These are phyloP conservation scores for Bryum argenteum DNA, from an alignment of 225 moss, liverwort and hornwort genomes.

Conservation along the genomic window DNA sequence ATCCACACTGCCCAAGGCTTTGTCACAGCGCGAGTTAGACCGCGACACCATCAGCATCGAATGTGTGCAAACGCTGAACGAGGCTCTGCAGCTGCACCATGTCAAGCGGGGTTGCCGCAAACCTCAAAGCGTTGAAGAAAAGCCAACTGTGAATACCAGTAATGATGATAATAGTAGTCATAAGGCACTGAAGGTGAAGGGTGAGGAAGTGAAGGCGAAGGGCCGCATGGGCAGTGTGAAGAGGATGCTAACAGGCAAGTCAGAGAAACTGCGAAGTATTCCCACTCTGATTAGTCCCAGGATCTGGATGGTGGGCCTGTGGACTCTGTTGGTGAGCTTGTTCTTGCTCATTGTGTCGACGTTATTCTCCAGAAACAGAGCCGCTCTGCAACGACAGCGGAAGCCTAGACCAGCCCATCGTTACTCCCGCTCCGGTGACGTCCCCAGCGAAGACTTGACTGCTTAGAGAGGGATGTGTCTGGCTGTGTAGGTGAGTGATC, in stretches of 20 bases:
- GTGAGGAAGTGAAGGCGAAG: background rate
- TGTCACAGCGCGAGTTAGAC: slow-evolving; percentile 29
- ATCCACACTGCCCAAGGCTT: slow-evolving; percentile 34
- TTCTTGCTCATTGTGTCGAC: slow-evolving; percentile 60
- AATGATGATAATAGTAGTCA: too few relatives aligned
- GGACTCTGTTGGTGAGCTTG: slow-evolving; percentile 54
- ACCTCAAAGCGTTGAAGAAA: slow-evolving; percentile 21
- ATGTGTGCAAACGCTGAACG: slow-evolving; percentile 79
- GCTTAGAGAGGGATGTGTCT: slow-evolving; percentile 3
- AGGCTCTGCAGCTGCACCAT: slow-evolving; percentile 76
- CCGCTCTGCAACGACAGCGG: slow-evolving; percentile 32
- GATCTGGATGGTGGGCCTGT: slow-evolving; percentile 69
- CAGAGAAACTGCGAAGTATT: slow-evolving; percentile 32
- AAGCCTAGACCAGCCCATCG: slow-evolving; percentile 28
- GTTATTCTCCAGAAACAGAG: slow-evolving; percentile 48
- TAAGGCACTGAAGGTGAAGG: too few relatives aligned
- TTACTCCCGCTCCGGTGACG: slow-evolving; percentile 35
- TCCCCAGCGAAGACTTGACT: slow-evolving; percentile 25
- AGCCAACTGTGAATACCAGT: too few relatives aligned
- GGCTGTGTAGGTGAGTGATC: background rate
- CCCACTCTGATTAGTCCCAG: slow-evolving; percentile 35
- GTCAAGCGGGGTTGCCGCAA: slow-evolving; percentile 61
- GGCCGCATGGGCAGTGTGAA: slow-evolving; percentile 15
- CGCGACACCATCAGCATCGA: slow-evolving; percentile 81
- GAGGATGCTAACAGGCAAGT: slow-evolving; percentile 34